Evolutionary conservation across 2,329 filamentous ascomycete species (phyloP).

Genomic region (Neonectria faginata): DNA sequence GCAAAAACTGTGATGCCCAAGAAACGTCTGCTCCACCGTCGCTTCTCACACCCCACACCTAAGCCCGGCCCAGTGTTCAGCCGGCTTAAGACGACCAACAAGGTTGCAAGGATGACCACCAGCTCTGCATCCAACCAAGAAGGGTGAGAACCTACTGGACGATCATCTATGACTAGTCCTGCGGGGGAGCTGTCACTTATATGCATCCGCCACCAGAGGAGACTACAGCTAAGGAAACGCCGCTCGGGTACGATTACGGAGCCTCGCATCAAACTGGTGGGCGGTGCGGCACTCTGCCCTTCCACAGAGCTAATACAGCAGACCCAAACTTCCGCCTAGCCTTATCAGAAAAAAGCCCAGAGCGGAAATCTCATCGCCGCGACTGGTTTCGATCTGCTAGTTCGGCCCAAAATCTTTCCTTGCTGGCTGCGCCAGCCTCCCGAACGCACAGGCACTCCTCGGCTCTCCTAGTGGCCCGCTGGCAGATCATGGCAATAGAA

Average conservation of each 20-base stretch:
- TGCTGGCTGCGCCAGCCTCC: slow-evolving; percentile 19
- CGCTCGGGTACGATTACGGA: slow-evolving; percentile 5
- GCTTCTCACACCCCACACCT: background rate
- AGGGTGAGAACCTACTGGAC: background rate
- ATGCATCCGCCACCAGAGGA: slow-evolving; percentile 9
- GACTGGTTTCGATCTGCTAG: slow-evolving; percentile 1
- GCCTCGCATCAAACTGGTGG: slow-evolving; percentile 9
- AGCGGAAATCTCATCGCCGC: background rate
- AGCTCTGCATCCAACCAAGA: slow-evolving; percentile 3
- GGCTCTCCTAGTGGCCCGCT: slow-evolving; percentile 16
- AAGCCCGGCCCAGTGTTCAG: background rate
- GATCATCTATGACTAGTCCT: slow-evolving; percentile 13
- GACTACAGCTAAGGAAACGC: slow-evolving; percentile 11
- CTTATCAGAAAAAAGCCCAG: background rate
- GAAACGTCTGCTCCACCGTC: background rate
- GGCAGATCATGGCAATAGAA: slow-evolving; percentile 19
- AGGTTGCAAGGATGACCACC: background rate
- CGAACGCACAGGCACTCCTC: slow-evolving; percentile 30
- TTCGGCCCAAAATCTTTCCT: background rate
- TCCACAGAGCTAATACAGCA: background rate
- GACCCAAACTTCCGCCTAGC: background rate
- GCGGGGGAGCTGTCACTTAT: slow-evolving; percentile 44
- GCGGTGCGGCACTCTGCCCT: background rate
- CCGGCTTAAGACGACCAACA: background rate
- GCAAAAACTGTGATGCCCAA: background rate